A percentile compares a stretch with the other conserved stretches of the same genome.
These are phyloP conservation scores for Gaeumannomyces tritici DNA, from an alignment of 2,329 filamentous ascomycete genomes.

Conservation along the genomic window DNA sequence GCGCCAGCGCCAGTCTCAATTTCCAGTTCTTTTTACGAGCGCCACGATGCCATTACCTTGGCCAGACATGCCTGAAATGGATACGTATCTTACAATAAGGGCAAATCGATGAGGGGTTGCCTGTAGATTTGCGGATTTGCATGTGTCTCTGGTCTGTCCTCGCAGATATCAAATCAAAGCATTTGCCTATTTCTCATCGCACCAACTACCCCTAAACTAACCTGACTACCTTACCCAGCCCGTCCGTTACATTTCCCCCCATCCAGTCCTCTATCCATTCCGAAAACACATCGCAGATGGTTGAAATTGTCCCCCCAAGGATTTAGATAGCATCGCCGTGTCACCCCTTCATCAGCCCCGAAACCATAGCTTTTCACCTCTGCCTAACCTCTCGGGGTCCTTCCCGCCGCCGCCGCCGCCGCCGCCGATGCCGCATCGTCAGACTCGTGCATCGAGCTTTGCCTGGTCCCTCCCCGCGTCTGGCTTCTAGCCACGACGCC, in stretches of 20 bases:
- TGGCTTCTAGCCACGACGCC: conserved; percentile 52
- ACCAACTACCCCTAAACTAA: too few species aligned
- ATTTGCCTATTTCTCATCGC: too few species aligned
- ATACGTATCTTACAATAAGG: too few species aligned
- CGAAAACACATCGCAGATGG: neutral
- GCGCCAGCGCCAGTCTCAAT: neutral
- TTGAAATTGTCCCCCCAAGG: neutral
- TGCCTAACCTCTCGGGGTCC: neutral
- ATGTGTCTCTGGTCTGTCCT: too few species aligned
- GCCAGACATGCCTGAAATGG: neutral
- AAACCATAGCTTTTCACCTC: neutral
- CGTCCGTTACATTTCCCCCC: too few species aligned
- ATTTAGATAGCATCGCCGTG: neutral
- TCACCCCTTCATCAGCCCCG: neutral
- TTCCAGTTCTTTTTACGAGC: neutral
- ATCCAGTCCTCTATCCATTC: neutral
- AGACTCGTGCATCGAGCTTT: conserved; percentile 27
- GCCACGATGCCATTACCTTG: neutral
- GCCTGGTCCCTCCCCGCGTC: conserved; percentile 31
- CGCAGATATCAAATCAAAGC: too few species aligned
- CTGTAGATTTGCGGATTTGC: too few species aligned
- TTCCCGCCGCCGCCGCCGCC: neutral
- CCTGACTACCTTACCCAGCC: too few species aligned
- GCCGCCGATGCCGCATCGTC: conserved; percentile 14
- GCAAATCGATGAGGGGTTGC: too few species aligned